Conservation (phyloP, 2,329 filamentous ascomycete species). For the Colletotrichum chrysophilum region DNA sequence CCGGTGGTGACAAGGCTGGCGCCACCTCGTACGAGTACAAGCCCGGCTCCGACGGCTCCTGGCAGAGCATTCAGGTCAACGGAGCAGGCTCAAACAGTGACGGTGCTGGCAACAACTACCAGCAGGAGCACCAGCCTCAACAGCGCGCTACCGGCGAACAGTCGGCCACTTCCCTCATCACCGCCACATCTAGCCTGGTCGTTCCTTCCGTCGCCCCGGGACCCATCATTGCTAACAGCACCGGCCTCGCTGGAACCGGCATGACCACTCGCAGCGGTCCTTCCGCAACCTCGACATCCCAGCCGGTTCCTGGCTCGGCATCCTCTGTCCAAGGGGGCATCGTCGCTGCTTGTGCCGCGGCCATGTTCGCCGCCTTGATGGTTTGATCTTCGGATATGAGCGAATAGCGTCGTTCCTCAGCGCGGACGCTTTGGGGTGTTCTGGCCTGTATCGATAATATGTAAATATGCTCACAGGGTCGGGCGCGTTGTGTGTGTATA, state of each 20-base stretch:
- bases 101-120: neutral
- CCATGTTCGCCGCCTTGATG: constrained; percentile 11
- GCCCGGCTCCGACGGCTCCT: constrained; percentile 27
- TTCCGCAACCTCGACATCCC: neutral
- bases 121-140: neutral
- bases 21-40: constrained; percentile 32
- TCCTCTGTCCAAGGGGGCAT: neutral
- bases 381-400: neutral
- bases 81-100: constrained; percentile 30
- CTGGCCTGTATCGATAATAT: neutral
- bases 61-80: constrained; percentile 32
- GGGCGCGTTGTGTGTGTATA: neutral
- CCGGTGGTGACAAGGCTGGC: constrained; percentile 28
- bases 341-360: neutral
- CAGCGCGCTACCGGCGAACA: neutral
- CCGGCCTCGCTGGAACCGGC: constrained; percentile 7
- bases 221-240: neutral
- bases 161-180: neutral
- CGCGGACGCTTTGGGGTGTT: too few species aligned
- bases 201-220: constrained; percentile 28
- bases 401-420: neutral
- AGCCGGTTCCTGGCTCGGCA: neutral
- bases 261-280: constrained; percentile 35
- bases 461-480: neutral
- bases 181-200: constrained; percentile 31